phyloP scores from a whole-genome alignment of 2,329 filamentous ascomycete genomes.

The Fusarium dimerum region DNA sequence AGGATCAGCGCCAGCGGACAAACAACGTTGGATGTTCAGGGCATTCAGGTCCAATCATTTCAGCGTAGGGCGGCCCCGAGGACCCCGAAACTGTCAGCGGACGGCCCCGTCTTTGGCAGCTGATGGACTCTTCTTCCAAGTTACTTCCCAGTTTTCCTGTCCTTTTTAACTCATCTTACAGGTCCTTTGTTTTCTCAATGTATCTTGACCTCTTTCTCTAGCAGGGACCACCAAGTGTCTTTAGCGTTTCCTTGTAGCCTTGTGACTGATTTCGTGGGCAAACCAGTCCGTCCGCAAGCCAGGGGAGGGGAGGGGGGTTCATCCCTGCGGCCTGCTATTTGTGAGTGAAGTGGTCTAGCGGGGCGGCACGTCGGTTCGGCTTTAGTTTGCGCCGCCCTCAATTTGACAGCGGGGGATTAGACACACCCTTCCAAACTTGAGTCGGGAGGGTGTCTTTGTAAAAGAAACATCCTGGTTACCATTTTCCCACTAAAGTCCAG shows the following conservation, averaged over 20 bases:
- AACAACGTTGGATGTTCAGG: no score
- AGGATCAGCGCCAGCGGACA: no score
- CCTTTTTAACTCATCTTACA: not conserved
- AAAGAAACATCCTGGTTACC: not conserved
- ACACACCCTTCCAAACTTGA: not conserved
- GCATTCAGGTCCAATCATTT: no score
- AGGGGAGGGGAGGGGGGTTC: no score
- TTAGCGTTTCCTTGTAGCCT: not conserved
- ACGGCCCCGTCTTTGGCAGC: not conserved
- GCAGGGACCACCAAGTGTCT: not conserved
- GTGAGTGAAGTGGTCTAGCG: not conserved
- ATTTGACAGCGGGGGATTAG: not conserved
- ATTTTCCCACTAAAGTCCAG: not conserved
- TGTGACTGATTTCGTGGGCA: not conserved
- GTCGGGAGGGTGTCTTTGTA: slow-evolving; percentile 3
- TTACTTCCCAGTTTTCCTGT: not conserved
- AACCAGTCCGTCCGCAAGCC: not conserved
- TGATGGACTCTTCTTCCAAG: not conserved
- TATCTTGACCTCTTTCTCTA: not conserved
- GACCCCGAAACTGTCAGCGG: not conserved
- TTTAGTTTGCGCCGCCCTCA: not conserved
- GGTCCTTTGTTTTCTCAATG: no score
- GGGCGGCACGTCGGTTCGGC: not conserved
- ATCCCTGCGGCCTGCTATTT: no score
- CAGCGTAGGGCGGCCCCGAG: no score